phyloP scores from a whole-genome alignment of 148 eudicot genomes.

The Camellia japonica region DNA sequence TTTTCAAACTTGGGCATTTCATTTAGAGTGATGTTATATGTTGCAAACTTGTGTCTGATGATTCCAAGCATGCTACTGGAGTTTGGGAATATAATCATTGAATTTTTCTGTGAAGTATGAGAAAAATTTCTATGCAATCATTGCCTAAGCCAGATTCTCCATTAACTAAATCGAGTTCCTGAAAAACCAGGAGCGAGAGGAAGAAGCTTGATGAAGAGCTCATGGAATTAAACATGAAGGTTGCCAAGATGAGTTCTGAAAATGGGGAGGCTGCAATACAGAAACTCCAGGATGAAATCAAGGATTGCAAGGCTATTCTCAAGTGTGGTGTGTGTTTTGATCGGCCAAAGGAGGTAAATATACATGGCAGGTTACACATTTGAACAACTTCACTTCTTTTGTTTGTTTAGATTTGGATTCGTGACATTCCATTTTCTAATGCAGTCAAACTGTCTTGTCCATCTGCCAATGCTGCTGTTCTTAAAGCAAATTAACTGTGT shows the following conservation, averaged over 20 bases:
- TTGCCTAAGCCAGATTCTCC: too few species aligned
- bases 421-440: neutral
- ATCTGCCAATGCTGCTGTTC: neutral
- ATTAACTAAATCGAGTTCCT: neutral
- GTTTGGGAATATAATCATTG: neutral
- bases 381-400: neutral
- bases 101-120: neutral
- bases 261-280: conserved; percentile 88
- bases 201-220: conserved; percentile 84
- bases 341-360: conserved; percentile 89
- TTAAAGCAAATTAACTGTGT: too few species aligned
- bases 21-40: neutral
- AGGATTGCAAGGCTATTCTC: conserved; percentile 87
- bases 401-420: neutral
- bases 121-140: neutral
- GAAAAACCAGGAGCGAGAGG: conserved; percentile 52
- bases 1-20: neutral
- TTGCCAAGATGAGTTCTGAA: conserved; percentile 63
- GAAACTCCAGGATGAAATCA: conserved; percentile 89
- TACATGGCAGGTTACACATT: neutral
- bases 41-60: neutral
- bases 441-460: neutral
- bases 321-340: conserved; percentile 96
- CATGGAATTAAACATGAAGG: conserved; percentile 50
- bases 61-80: conserved; percentile 1